Base-by-base conservation (phyloP, 805 yeast genomes). In the Zygoascus tannicola region DNA sequence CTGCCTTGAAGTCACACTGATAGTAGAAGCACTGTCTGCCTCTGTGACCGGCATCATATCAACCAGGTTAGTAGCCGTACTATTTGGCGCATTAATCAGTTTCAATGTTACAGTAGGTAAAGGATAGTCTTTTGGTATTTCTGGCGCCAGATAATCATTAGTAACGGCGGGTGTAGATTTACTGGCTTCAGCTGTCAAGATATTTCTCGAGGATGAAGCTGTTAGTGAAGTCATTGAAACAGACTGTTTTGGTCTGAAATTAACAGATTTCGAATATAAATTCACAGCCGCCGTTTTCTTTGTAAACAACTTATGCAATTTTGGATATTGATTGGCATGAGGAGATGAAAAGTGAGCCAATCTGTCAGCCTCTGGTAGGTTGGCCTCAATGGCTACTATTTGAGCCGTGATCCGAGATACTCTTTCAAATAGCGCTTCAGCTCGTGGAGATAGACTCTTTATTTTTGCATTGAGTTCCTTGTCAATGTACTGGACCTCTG, bases 291-390 rank as follows among this genome's bases (percentile, higher is more conserved):
- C 7, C 30, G 12, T 26, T 26, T 26, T 26, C 10, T 12, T 26
- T 26, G 30, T 12, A 8, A 63, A 42, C 28, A 59, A 54, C 4
- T 53, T 56, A 44, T 62, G 68, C 19, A 73, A 47, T 3, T 57
- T 56, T 2, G 69, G 69, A 54, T 69, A 74, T 50, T 73, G 76
- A 12, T 54, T 55, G 46, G 61, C 59, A 55, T 71, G 69, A 2
- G 69, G 61, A 8, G 66, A 58, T 18, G 61, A 58, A 3, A 56
- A 47, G 7, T 60, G 54, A 22, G 68, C 59, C 12, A 70, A 54
- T 35, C 69, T 56, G 26, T 64, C 69, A 32, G 61, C 58, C 5
- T 50, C 44, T 0, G 70, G 66, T 40, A 73, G 47, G 22, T 50
- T 53, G 5, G 51, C 32, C 46, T 73, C 76, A 5, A 69, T 48